Conservation (phyloP, 2,329 filamentous ascomycete species). For the Colletotrichum cordylinicola region DNA sequence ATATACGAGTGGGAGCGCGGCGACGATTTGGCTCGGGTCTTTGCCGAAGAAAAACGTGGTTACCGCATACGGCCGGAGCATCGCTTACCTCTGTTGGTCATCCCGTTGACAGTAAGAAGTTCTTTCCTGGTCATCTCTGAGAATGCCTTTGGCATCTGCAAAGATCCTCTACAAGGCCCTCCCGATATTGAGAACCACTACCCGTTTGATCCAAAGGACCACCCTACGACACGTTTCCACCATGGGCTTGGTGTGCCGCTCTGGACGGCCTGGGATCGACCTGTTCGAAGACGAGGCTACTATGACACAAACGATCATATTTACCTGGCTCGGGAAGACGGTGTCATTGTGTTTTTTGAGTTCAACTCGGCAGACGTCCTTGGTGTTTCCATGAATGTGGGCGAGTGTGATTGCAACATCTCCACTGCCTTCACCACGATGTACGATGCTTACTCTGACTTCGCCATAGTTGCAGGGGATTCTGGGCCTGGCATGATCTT, state of each 20-base stretch:
- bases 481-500: constrained; percentile 80
- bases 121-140: constrained; percentile 75
- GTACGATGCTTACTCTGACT: constrained; percentile 71
- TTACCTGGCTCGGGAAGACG: constrained; percentile 89
- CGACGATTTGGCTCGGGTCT: constrained; percentile 50
- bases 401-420: constrained; percentile 74
- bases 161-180: constrained; percentile 57
- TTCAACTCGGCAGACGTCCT: constrained; percentile 64
- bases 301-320: constrained; percentile 75
- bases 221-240: constrained; percentile 48
- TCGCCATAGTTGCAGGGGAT: constrained; percentile 81
- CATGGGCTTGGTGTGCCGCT: constrained; percentile 58
- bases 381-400: constrained; percentile 62
- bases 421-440: constrained; percentile 82
- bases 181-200: constrained; percentile 51
- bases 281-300: constrained; percentile 69
- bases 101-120: constrained; percentile 74
- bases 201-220: constrained; percentile 37
- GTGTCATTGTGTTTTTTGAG: constrained; percentile 75
- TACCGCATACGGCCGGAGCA: constrained; percentile 55
- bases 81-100: constrained; percentile 70
- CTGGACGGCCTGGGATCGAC: constrained; percentile 87
- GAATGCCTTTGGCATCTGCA: constrained; percentile 60
- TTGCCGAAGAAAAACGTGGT: constrained; percentile 53
- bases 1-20: constrained; percentile 67